Percentiles rank a stretch among this genome's conserved stretches.
These are phyloP conservation scores for Hericium rajendrae DNA, from an alignment of 768 basidiomycete genomes.

Conservation along the genomic window DNA sequence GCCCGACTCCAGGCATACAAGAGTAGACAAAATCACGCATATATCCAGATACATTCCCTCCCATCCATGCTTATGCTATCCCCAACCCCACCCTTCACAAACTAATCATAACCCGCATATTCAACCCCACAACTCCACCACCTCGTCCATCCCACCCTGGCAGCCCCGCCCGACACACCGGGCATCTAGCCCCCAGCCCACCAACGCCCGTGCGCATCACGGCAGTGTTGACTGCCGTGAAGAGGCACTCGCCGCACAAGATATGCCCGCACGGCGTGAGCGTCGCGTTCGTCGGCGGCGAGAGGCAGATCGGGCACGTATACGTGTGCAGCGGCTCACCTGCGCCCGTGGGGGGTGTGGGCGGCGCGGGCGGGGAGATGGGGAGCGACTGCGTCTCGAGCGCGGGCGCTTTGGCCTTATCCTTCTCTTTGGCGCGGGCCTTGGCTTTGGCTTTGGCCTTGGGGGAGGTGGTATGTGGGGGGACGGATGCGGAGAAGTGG, in stretches of 20 bases:
- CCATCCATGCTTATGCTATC: too few relatives aligned
- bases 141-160: conserved; percentile 14
- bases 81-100: neutral
- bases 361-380: neutral
- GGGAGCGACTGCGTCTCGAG: neutral
- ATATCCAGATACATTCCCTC: too few relatives aligned
- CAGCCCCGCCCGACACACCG: conserved; percentile 13
- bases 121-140: conserved; percentile 13
- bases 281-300: conserved; percentile 12
- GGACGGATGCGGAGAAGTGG: too few relatives aligned
- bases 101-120: conserved; percentile 10
- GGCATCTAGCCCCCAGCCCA: conserved; percentile 12
- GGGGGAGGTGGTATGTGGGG: too few relatives aligned
- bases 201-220: conserved; percentile 9
- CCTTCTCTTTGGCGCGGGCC: too few relatives aligned
- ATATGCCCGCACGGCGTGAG: conserved; percentile 16
- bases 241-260: conserved; percentile 14
- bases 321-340: conserved; percentile 12
- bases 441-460: too few relatives aligned
- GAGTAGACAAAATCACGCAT: too few relatives aligned
- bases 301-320: conserved; percentile 13
- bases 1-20: too few relatives aligned
- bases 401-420: too few relatives aligned
- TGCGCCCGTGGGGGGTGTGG: neutral
- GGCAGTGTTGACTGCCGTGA: conserved; percentile 12